A percentile compares a stretch with the other conserved stretches of the same genome.
These are phyloP conservation scores for Periconia sp. DNA, from an alignment of 2,329 filamentous ascomycete species.

Conservation along the genomic window DNA sequence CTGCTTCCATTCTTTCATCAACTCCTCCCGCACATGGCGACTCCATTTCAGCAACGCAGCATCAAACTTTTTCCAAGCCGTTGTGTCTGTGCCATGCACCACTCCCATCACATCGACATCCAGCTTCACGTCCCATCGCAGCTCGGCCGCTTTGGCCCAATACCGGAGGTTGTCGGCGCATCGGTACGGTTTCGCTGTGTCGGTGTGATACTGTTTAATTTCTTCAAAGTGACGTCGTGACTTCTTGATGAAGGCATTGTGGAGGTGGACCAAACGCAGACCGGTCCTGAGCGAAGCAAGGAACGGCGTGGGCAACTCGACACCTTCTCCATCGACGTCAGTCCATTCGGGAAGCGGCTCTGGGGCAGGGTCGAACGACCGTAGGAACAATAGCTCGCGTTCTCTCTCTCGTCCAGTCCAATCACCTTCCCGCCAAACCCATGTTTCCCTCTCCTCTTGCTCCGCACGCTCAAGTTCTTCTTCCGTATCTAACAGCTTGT, in stretches of 20 bases:
- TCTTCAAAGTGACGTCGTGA: slow-evolving; percentile 85
- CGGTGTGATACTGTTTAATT: slow-evolving; percentile 86
- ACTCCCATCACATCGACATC: slow-evolving; percentile 84
- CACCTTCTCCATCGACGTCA: slow-evolving; percentile 51
- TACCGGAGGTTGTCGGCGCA: slow-evolving; percentile 90
- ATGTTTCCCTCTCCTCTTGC: slow-evolving; percentile 68
- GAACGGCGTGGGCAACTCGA: slow-evolving; percentile 69
- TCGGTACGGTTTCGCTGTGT: slow-evolving; percentile 92
- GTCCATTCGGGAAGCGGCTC: slow-evolving; percentile 69
- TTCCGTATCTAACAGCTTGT: slow-evolving; percentile 74
- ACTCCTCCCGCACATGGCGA: slow-evolving; percentile 77
- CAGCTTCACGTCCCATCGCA: slow-evolving; percentile 86
- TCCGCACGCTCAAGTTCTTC: slow-evolving; percentile 76
- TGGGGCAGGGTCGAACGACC: slow-evolving; percentile 67
- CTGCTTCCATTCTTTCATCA: slow-evolving; percentile 69
- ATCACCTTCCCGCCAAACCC: slow-evolving; percentile 78
- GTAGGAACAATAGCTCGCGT: slow-evolving; percentile 79
- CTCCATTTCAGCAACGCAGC: slow-evolving; percentile 82
- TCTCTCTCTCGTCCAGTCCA: slow-evolving; percentile 74
- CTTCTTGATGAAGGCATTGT: slow-evolving; percentile 84
- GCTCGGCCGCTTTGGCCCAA: slow-evolving; percentile 94
- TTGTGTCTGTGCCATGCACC: slow-evolving; percentile 70
- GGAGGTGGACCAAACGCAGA: slow-evolving; percentile 77
- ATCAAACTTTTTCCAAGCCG: slow-evolving; percentile 81
- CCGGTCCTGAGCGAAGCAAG: slow-evolving; percentile 75